These are phyloP conservation scores for Boletus insuetus DNA, from an alignment of 768 basidiomycete genomes.

Conservation along the genomic window DNA sequence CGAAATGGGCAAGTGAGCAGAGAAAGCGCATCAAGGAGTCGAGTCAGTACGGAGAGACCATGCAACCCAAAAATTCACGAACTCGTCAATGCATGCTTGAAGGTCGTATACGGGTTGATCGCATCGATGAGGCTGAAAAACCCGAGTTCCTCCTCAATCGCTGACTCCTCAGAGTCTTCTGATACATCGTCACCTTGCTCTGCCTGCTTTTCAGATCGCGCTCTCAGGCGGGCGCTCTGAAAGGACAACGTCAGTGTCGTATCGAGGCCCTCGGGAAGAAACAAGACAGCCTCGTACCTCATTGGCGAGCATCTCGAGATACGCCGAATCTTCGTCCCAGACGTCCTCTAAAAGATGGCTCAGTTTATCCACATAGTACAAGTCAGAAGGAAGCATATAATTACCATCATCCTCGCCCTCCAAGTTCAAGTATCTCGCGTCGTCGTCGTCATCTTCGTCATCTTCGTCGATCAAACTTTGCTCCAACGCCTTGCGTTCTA, in stretches of 20 bases:
- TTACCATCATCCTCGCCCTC: slow-evolving; percentile 63
- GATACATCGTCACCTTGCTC: slow-evolving; percentile 31
- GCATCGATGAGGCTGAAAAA: slow-evolving; percentile 82
- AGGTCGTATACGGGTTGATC: slow-evolving; percentile 73
- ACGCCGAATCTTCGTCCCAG: slow-evolving; percentile 88
- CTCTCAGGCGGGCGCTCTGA: slow-evolving; percentile 72
- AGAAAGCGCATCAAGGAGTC: not conserved
- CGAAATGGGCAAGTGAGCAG: too few relatives aligned
- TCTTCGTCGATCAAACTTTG: slow-evolving; percentile 44
- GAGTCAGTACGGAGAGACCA: not conserved
- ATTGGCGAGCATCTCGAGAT: slow-evolving; percentile 80
- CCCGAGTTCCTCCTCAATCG: slow-evolving; percentile 79
- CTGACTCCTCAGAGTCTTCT: slow-evolving; percentile 50
- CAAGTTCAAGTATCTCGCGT: slow-evolving; percentile 52
- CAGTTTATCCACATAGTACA: not conserved
- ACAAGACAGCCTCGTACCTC: slow-evolving; percentile 46
- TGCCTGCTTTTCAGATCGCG: slow-evolving; percentile 47
- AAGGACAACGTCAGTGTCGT: not conserved
- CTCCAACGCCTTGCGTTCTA: slow-evolving; percentile 62
- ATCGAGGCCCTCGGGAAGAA: not conserved
- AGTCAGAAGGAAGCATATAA: slow-evolving; percentile 2
- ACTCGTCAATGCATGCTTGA: slow-evolving; percentile 80
- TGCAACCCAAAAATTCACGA: not conserved
- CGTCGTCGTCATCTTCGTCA: slow-evolving; percentile 48
- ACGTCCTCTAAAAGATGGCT: slow-evolving; percentile 61